Percentiles rank a stretch among this genome's conserved stretches.
phyloP scores from a whole-genome alignment of 179 eudicot species.

The Amaranthus tricolor region DNA sequence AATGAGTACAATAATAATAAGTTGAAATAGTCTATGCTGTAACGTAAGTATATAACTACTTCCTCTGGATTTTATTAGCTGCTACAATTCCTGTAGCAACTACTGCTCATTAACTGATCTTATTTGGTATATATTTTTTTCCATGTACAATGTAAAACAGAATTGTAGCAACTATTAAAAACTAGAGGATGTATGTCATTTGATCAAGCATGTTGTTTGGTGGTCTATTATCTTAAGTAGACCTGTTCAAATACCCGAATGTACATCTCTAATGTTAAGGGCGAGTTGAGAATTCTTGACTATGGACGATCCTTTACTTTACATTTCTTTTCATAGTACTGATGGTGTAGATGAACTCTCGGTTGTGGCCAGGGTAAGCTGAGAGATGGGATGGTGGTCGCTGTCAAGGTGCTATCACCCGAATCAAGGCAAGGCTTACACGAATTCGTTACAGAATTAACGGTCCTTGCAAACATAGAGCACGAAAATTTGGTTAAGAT shows the following conservation, averaged over 20 bases:
- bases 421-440: constrained; percentile 55
- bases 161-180: too few relatives aligned
- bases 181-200: too few relatives aligned
- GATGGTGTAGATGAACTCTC: constrained; percentile 14
- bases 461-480: constrained; percentile 43
- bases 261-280: too few relatives aligned
- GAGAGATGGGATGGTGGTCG: constrained; percentile 45
- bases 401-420: constrained; percentile 54
- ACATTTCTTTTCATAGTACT: constrained; percentile 2
- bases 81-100: too few relatives aligned
- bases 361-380: constrained; percentile 46
- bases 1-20: neutral
- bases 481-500: constrained; percentile 63
- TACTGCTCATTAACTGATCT: too few relatives aligned
- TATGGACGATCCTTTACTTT: neutral
- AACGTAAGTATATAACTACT: neutral
- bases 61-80: too few relatives aligned
- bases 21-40: neutral
- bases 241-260: too few relatives aligned
- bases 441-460: constrained; percentile 56
- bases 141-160: too few relatives aligned
- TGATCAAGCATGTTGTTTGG: neutral
- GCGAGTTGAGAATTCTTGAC: neutral
- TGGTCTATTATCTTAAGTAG: neutral
- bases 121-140: too few relatives aligned